Base-by-base conservation (phyloP, 2,329 filamentous ascomycete species). In the Microdochium trichocladiopsis region DNA sequence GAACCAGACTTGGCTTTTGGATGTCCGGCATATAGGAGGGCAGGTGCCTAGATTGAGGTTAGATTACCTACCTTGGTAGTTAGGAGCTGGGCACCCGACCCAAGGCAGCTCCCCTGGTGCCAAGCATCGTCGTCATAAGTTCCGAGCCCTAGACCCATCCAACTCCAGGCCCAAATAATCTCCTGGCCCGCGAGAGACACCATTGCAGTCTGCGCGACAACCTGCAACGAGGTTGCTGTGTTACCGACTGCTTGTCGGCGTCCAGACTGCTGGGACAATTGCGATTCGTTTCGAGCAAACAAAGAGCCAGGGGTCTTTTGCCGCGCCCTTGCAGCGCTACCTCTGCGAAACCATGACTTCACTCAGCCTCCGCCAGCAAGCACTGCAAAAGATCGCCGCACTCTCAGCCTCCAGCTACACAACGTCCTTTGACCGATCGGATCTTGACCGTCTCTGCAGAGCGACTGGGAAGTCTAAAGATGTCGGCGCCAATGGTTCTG, bases 321-420 rank as follows among this genome's bases (percentile, higher is more conserved):
- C n/a, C n/a, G n/a, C n/a, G n/a, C n/a, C n/a, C n/a, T 31, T 31
- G 28, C 28, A 31, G 28, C 28, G 8, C 8, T 31, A 14, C 28
- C 28, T 31, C 14, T 31, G 28, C 14, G 28, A 14, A 22, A 67
- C 51, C 54, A 80, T 80, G 69, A 70, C 18, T 45, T 16, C 75
- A 57, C 75, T 76, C 63, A 74, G 81, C 60, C 77, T 86, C 56
- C 81, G 83, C 63, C 79, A 78, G 57, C 76, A 75, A 63, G 83
- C 83, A 58, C 72, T 87, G 52, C 74, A 85, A 68, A 85, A 83
- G 70, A 84, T 87, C 58, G 83, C 83, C 43, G 74, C 76, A 47
- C 73, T 87, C 51, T 84, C 83, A 14, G 80, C 82, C 25, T 72
- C 75, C 43, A 78, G 72, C 63, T 70, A 80, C 18, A 67, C 72